These are phyloP conservation scores for Chernovozyma aurita DNA, from an alignment of 1,139 yeast genomes.

Conservation along the genomic window DNA sequence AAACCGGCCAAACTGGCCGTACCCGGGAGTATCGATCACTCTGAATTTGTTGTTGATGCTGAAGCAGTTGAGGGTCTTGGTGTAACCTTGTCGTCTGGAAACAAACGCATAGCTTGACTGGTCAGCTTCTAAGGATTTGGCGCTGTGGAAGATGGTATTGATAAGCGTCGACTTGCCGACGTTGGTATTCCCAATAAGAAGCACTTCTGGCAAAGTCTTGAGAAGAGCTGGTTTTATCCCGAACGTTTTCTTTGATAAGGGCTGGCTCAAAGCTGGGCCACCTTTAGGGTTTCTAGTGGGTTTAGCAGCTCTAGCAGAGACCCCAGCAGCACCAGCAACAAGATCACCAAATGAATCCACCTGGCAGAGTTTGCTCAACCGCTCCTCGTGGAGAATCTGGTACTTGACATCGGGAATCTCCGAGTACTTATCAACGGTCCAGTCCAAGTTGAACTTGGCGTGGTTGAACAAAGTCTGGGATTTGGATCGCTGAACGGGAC, in stretches of 20 bases:
- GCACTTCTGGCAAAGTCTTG: conserved; percentile 56
- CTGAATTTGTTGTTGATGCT: conserved; percentile 60
- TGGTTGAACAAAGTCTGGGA: conserved; percentile 38
- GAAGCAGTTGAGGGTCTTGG: conserved; percentile 72
- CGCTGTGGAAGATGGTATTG: conserved; percentile 40
- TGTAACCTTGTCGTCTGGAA: conserved; percentile 65
- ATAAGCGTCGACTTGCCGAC: conserved; percentile 80
- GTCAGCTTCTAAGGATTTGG: background rate
- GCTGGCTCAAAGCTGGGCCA: background rate
- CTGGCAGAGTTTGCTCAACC: no score
- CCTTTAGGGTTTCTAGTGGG: no score
- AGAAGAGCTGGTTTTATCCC: conserved; percentile 28
- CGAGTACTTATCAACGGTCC: conserved; percentile 51
- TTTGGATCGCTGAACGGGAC: conserved; percentile 9
- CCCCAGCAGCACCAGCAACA: no score
- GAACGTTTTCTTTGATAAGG: conserved; percentile 18
- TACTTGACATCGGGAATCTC: conserved; percentile 58
- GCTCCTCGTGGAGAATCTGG: conserved; percentile 22
- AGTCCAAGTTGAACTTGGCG: conserved; percentile 46
- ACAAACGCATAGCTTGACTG: conserved; percentile 42
- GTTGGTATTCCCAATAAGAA: conserved; percentile 75
- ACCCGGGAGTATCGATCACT: conserved; percentile 83
- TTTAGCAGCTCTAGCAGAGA: no score
- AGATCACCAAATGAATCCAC: no score
- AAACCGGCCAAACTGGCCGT: conserved; percentile 61